Conservation (phyloP, 2,329 filamentous ascomycete species). For the Colletotrichum plurivorum region DNA sequence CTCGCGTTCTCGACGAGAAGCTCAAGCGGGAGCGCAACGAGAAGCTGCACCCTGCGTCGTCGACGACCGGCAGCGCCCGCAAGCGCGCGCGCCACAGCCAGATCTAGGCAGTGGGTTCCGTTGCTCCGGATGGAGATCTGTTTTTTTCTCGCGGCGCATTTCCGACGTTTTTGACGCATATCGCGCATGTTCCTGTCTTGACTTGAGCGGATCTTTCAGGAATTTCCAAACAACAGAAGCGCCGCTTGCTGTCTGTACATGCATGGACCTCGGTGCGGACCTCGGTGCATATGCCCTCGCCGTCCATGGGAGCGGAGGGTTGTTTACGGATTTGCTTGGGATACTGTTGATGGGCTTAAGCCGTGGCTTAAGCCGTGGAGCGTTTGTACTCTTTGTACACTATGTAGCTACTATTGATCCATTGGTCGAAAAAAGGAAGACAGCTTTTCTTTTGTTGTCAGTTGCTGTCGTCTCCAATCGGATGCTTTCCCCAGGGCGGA, state of each 20-base stretch:
- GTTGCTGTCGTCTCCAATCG: no score
- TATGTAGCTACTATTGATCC: no score
- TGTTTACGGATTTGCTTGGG: no score
- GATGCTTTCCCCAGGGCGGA: no score
- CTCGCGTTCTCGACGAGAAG: constrained; percentile 76
- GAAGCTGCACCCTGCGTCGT: constrained; percentile 66
- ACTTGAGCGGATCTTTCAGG: not conserved
- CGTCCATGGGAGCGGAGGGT: not conserved
- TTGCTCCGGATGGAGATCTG: not conserved
- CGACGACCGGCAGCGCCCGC: constrained; percentile 61
- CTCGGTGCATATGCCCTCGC: not conserved
- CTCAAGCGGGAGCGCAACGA: constrained; percentile 74
- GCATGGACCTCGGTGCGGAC: no score
- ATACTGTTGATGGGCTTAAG: no score
- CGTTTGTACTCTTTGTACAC: no score
- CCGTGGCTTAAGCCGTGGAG: no score
- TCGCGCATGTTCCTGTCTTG: not conserved
- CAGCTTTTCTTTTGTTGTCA: no score
- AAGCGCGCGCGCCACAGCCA: constrained; percentile 70
- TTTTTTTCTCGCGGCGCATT: not conserved
- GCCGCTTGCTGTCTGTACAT: not conserved
- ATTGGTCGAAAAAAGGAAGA: no score
- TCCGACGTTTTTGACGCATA: not conserved
- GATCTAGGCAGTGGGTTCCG: constrained; percentile 4
- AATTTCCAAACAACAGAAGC: not conserved